These are phyloP conservation scores for Stromatinia cepivora DNA, from an alignment of 2,329 filamentous ascomycete genomes.

Conservation along the genomic window DNA sequence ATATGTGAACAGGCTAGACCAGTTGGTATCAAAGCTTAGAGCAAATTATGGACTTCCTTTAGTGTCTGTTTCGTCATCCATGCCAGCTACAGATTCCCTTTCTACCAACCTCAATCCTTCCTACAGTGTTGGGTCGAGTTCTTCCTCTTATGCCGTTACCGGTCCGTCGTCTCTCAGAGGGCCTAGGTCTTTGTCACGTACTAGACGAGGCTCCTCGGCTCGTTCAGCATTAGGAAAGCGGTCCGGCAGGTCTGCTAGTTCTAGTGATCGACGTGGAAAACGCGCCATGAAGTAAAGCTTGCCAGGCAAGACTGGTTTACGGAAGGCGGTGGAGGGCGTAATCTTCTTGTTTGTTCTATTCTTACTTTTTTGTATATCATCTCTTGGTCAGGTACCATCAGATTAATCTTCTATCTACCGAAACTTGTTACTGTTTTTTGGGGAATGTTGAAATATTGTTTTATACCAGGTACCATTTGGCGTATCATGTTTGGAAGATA, in stretches of 20 bases:
- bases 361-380: constrained; percentile 19
- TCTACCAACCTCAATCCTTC: not conserved
- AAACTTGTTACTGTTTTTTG: constrained; percentile 6
- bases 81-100: not conserved
- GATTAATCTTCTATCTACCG: constrained; percentile 15
- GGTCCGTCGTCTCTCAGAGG: not conserved
- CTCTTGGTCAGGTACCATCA: constrained; percentile 22
- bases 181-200: not conserved
- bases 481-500: constrained; percentile 17
- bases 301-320: not conserved
- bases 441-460: constrained; percentile 14
- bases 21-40: constrained; percentile 11
- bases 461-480: constrained; percentile 18
- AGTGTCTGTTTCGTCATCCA: constrained; percentile 1
- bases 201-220: constrained; percentile 19
- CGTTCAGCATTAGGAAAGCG: constrained; percentile 28
- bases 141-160: constrained; percentile 8
- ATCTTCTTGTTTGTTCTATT: not conserved
- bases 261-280: constrained; percentile 32
- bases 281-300: constrained; percentile 38
- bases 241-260: constrained; percentile 28
- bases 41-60: constrained; percentile 8
- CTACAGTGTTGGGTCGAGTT: constrained; percentile 25
- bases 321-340: not conserved
- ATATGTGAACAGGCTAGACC: constrained; percentile 16